Evolutionary conservation across 768 basidiomycete species (phyloP), one percentile per base, ranked within the genome.

Genomic region (Trichaptum fuscoviolaceum): DNA sequence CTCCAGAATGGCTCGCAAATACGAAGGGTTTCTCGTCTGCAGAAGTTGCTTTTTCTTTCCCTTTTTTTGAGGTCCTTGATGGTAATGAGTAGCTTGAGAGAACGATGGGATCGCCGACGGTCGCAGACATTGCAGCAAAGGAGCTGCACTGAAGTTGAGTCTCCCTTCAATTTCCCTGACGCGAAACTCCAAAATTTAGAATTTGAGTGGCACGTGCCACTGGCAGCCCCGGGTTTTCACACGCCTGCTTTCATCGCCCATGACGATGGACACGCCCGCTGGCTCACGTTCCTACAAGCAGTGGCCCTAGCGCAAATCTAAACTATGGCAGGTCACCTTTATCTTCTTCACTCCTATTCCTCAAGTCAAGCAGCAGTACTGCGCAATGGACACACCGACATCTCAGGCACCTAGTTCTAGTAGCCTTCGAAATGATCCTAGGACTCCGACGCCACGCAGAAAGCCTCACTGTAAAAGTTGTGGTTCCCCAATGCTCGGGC

Each of bases 61-160:
- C 68, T 60, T 63, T 66, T 65, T 59, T 58, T 69, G 52, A 65
- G 64, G 59, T 71, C 73, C 65, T 69, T 58, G 25, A 75, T 63
- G 71, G 27, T 30, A 59, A 36, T 34, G 77, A 66, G 66, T 82
- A 80, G 70, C 71, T 78, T 8, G 80, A 76, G 57, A 82, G 75
- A 57, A 77, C 69, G 68, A 79, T 80, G 5, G 81, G 81, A 67
- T 82, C 81, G 60, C 74, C 73, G 67, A 80, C 73, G 65, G 73
- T 71, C 62, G 73, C 67, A 73, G 75, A 71, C 77, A 77, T 71
- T 71, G 70, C 35, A 20, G 15, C 42, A 52, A 12, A 2, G 42
- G 42, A 52, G 15, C 12, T 15, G 42, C 12, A 52, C 15, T 52
- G n/a, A n/a, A n/a, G n/a, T n/a, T n/a, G n/a, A n/a, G n/a, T n/a